Base-by-base conservation (phyloP, 805 yeast genomes). In the Nematodospora valgi region DNA sequence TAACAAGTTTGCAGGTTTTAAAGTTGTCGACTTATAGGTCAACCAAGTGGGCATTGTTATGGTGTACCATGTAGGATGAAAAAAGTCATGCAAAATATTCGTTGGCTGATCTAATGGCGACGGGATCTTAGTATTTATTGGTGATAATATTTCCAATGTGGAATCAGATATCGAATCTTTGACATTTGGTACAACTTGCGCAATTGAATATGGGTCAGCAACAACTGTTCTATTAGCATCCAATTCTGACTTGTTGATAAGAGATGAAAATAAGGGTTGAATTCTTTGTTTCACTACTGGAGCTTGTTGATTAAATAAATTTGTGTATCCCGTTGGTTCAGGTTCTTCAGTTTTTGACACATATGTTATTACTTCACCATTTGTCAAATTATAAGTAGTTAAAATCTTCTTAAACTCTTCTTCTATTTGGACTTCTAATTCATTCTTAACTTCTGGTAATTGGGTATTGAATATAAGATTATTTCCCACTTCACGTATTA, bases 241-340 rank as follows among this genome's bases (percentile, higher is more conserved):
- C 34, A 88, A 59, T 14, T 73, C 64, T 0, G 97, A 86, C 48
- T 78, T 82, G 19, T 75, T 71, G 22, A 76, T 70, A 23, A 82
- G 59, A 0, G 95, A 82, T 5, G 95, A 74, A 53, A 93, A 91
- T 32, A 93, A 65, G 10, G 96, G 95, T 19, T 76, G 70, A 26
- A 81, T 87, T 27, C 74, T 74, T 13, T 75, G 74, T 3, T 83
- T 78, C 3, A 37, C 23, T 12, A 35, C 32, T 32, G 45, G 46
- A 17, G 49, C 44, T 17, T 40, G 34, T 11, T 38, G 42, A 15
- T 32, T 24, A 8, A 8, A 10, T 21, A 10, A 10, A n/a, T 33
- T 16, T 21, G 23, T 23, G 15, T 21, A 30, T 2, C 38, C 30
- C 13, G 11, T 21, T 18, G 49, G 26, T 27, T 43, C 45, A 3